Base-by-base conservation (phyloP, 2,329 filamentous ascomycete genomes). In the Pyrenophora teres region DNA sequence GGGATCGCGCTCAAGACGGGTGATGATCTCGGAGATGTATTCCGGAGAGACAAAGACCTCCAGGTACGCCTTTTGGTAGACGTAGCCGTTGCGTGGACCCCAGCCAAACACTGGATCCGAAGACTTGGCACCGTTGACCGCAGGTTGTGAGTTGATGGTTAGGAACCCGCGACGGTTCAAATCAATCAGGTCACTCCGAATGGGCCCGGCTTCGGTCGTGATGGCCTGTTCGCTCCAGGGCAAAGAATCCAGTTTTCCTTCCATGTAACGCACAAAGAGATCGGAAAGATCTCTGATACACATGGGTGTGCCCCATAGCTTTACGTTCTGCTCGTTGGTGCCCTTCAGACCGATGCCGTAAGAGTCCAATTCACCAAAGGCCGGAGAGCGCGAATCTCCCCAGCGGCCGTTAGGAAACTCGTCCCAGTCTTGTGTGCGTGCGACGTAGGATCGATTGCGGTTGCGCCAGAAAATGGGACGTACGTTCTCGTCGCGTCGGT, bases 391-490 rank as follows among this genome's bases (percentile, higher is more conserved):
- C 45, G 92, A 93, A 75, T 99, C 94, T 76, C 94, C 95, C 94
- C 94, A 99, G 74, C 94, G 89, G 40, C 94, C 94, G 80, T 99
- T 99, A 49, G 94, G 94, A 67, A 97, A 99, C 74, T 99, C 94
- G 67, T 99, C 94, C 94, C 94, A 99, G 64, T 97, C 93, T 72
- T 97, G 92, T 0, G 94, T 99, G 48, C 94, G 90, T 49, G 91
- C 87, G 48, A 99, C 87, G 67, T 99, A 99, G 3, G 92, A 96
- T 70, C 94, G 92, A 76, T 96, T 94, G 52, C 94, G 86, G 77
- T 97, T 97, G 65, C 93, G 87, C 94, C 94, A 99, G 82, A 99
- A 99, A 63, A 99, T 96, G 30, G 94, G 94, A 46, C 94, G 90
- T 37, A 99, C 94, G 69, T 97, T 96, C 77, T 99, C 94, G 40